phyloP scores from a whole-genome alignment of 208 protist genomes.

The Willaertia magna region DNA sequence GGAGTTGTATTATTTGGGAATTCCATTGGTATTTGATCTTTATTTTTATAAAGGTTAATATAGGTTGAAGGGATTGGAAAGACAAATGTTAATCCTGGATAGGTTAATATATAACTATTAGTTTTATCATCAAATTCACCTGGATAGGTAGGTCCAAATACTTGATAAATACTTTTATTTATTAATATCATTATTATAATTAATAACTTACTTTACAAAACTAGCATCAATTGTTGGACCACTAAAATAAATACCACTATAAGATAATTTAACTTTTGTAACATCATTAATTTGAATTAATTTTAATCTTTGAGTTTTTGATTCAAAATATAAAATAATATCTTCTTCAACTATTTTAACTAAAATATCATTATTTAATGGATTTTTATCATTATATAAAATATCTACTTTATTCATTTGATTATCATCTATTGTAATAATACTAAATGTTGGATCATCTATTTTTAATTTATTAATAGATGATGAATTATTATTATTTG shows the following conservation, averaged over 20 bases:
- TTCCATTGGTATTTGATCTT: background rate
- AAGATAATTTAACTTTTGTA: background rate
- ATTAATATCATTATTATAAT: background rate
- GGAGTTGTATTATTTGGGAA: background rate
- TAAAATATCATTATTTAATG: background rate
- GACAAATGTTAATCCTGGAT: background rate
- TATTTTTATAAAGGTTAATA: background rate
- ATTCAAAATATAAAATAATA: background rate
- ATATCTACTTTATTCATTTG: background rate
- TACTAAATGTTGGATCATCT: background rate
- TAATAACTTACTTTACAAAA: background rate
- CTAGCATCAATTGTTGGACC: background rate
- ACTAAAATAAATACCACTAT: background rate
- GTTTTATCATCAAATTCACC: background rate
- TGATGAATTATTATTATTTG: background rate
- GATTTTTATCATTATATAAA: background rate
- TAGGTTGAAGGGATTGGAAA: background rate
- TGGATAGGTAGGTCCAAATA: background rate
- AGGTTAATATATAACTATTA: background rate
- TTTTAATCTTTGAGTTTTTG: background rate
- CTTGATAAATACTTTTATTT: background rate
- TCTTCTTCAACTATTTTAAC: background rate
- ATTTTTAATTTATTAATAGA: background rate
- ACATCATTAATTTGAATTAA: background rate
- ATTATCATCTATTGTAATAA: background rate